Base-by-base conservation (phyloP, 2,329 filamentous ascomycete species). In the Alternaria infectoria region DNA sequence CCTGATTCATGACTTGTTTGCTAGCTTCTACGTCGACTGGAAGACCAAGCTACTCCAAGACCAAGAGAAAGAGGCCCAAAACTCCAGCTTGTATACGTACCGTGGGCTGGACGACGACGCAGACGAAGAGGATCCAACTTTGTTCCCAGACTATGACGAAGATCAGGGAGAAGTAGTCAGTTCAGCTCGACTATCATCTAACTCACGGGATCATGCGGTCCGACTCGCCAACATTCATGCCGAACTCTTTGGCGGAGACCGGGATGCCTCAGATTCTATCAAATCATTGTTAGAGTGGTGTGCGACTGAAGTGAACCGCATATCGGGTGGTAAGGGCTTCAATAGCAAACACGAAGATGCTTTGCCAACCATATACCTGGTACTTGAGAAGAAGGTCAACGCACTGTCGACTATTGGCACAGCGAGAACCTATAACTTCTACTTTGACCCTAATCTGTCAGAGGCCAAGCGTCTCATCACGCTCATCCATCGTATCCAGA, bases 1-100 rank as follows among this genome's bases (percentile, higher is more conserved):
- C 26, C 79, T 85, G 9, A 79, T 95, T 2, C 89, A 91, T 58
- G 85, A 87, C 68, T 86, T 89, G 17, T 89, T 97, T 64, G 87
- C 91, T 56, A 84, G 83, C 15, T 90, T 96, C 73, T 97, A 94
- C 73, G 82, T 88, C 15, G 86, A 93, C 54, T 99, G 95, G 94
- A 92, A 88, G 69, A 86, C 87, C 54, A 90, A 91, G 74, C 86
- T 97, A 3, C 87, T 90, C 57, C 84, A 88, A 19, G 94, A 97
- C 67, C 91, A 93, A 71, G 88, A 90, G 71, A 88, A 91, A 50
- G 89, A 91, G 69, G 90, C 91, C 17, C 86, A 88, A 26, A 92
- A 91, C 65, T 88, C 87, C 6, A 93, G 91, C 66, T 80, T 97
- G 43, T 99, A 97, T 79, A 90, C 89, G 19, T 97, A 96, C 81